Base-by-base conservation (phyloP, 805 yeast species). In the Monosporozyma siamensis region DNA sequence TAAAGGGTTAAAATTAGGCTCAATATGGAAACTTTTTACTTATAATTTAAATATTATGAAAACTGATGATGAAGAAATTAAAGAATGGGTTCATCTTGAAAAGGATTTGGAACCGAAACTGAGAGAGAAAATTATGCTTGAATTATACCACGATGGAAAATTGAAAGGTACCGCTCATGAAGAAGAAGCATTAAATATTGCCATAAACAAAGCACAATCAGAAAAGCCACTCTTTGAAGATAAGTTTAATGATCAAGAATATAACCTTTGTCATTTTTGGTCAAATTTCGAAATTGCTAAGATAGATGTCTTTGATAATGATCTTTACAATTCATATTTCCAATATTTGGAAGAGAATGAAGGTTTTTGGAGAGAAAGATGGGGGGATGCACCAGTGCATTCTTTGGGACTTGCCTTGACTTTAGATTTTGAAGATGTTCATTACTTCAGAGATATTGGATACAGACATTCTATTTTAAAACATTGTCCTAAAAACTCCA, bases 361-460 rank as follows among this genome's bases (percentile, higher is more conserved):
- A 8, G 97, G 97, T 0, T 89, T 90, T 56, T 88, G 79, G 71
- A 72, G 74, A 42, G 96, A 92, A 60, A 68, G 98, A 55, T 90
- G 97, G 97, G 97, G 97, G 2, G 97, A 90, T 69, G 96, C 97
- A 0, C 95, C 97, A 0, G 79, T 90, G 4, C 97, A 88, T 59
- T 81, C 96, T 0, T 63, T 92, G 17, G 97, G 94, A 0, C 75
- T 83, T 4, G 90, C 88, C 0, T 71, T 92, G 73, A 69, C 83
- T 52, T 66, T 89, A 34, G 71, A 82, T 45, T 60, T 79, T 3
- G 67, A 74, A 2, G 85, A 89, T 44, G 67, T 90, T 10, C 97
- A 90, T 64, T 90, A 88, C 63, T 90, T 90, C 65, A 68, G 96
- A 48, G 97, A 90, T 56, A 80, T 90, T 49, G 97, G 97, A 1